These are phyloP conservation scores for Ceratobasidium sp. DNA, from an alignment of 1,284 basidiomycete genomes.

Conservation along the genomic window DNA sequence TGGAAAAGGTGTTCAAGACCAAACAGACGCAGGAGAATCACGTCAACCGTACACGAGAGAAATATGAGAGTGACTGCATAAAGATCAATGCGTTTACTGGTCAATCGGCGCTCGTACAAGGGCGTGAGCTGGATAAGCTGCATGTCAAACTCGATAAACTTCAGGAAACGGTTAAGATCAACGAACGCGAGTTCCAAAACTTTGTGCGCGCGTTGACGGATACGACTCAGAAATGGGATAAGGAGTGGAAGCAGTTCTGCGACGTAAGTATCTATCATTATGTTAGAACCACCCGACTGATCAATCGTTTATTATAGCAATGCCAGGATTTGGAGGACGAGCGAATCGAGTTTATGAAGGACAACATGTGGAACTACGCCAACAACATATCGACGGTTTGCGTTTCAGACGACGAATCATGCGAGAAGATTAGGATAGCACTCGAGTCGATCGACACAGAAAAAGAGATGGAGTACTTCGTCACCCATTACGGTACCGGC, in stretches of 20 bases:
- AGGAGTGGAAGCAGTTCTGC: slow-evolving; percentile 93
- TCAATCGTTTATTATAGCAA: slow-evolving; percentile 60
- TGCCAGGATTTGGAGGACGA: slow-evolving; percentile 98
- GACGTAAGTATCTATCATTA: slow-evolving; percentile 64
- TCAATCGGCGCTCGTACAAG: slow-evolving; percentile 93
- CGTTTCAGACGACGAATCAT: slow-evolving; percentile 97
- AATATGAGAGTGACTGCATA: slow-evolving; percentile 95
- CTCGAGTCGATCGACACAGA: slow-evolving; percentile 87
- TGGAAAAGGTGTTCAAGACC: slow-evolving; percentile 91
- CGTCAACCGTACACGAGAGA: slow-evolving; percentile 86
- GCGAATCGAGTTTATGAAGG: slow-evolving; percentile 92
- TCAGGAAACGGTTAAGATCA: slow-evolving; percentile 88
- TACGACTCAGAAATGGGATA: slow-evolving; percentile 90
- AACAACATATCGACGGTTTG: slow-evolving; percentile 97
- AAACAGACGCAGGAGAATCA: slow-evolving; percentile 88
- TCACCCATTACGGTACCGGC: slow-evolving; percentile 87
- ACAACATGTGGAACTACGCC: slow-evolving; percentile 96
- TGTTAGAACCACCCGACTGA: not conserved
- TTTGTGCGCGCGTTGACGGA: slow-evolving; percentile 87
- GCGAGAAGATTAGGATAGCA: slow-evolving; percentile 86
- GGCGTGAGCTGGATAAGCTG: slow-evolving; percentile 93
- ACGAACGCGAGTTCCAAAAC: slow-evolving; percentile 92
- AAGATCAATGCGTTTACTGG: slow-evolving; percentile 97
- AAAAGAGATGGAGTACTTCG: slow-evolving; percentile 88
- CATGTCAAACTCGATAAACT: slow-evolving; percentile 89